Evolutionary conservation across 2,329 filamentous ascomycete species (phyloP), one percentile per base, ranked within the genome.

Genomic region (Tolypocladium sp.): DNA sequence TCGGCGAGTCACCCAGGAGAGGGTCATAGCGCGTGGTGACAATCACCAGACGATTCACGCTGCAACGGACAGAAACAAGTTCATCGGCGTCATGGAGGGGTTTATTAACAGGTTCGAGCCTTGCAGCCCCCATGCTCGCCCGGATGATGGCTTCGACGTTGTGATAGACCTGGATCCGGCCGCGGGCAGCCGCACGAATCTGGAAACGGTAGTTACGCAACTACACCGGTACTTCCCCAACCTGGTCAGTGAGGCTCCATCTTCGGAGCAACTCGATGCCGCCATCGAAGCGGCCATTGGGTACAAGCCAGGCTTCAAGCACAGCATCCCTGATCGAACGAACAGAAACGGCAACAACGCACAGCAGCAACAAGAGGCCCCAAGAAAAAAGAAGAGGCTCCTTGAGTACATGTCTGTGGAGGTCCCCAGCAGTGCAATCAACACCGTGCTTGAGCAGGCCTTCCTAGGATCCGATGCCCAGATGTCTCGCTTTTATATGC

Each of bases 31-130:
- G 7, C 88, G 94, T 27, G 94, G 94, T 17, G 92, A 99, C 72
- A 97, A 97, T 68, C 94, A 99, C 72, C 94, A 99, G 75, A 99
- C 94, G 0, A 97, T 99, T 61, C 92, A 94, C 68, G 92, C 93
- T 13, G 88, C 84, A 53, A 88, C 90, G 59, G 83, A 88, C 52
- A 74, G 79, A 54, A 76, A 81, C 22, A 93, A 96, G 71, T 90
- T 94, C 58, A 79, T 94, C 54, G 84, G 85, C 6, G 96, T 99
- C 66, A 97, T 99, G 94, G 90, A 97, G 66, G 91, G 91, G 3
- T 99, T 99, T 74, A 80, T 99, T 64, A 74, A 83, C 15, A 86
- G 94, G 41, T 97, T 96, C 70, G 89, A 99, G 75, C 83, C 88
- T 25, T 80, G 92, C 60, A 83, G 92, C 63, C 76, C 81, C 1